A percentile compares a stretch with the other conserved stretches of the same genome.
Evolutionary conservation across 2,329 filamentous ascomycete species (phyloP).

Genomic region (Cladosporium austrohemisphaericum): DNA sequence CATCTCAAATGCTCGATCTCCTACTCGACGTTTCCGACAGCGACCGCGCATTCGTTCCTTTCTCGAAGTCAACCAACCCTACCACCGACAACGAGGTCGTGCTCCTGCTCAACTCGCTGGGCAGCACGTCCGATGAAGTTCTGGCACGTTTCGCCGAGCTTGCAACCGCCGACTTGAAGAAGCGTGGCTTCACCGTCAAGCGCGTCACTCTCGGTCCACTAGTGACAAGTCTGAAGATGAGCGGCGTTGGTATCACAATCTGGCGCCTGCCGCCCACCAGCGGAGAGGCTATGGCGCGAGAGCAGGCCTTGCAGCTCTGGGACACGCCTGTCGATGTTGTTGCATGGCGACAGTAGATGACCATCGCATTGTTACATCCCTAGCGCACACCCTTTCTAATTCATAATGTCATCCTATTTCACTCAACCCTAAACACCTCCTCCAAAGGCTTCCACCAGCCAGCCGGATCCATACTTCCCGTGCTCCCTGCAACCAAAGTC

Average conservation of each 20-base stretch:
- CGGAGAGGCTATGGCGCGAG: constrained; percentile 28
- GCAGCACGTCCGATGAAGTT: constrained; percentile 36
- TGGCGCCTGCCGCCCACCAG: constrained; percentile 33
- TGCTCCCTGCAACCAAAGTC: constrained; percentile 55
- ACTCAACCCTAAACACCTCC: constrained; percentile 64
- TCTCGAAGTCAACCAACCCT: constrained; percentile 30
- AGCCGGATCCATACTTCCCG: constrained; percentile 53
- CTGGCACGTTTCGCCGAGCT: constrained; percentile 35
- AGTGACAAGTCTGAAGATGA: constrained; percentile 38
- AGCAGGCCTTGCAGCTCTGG: constrained; percentile 33
- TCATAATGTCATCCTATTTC: neutral
- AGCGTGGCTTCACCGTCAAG: constrained; percentile 32
- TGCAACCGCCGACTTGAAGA: constrained; percentile 29
- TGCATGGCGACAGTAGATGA: constrained; percentile 34
- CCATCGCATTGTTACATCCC: neutral
- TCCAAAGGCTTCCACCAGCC: constrained; percentile 66
- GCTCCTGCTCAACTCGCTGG: constrained; percentile 34
- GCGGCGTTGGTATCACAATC: constrained; percentile 36
- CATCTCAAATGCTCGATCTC: constrained; percentile 35
- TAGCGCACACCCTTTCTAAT: neutral
- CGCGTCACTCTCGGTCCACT: constrained; percentile 34
- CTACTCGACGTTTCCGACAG: constrained; percentile 32
- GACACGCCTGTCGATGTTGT: constrained; percentile 34
- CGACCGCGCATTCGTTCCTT: constrained; percentile 36
- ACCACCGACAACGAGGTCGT: constrained; percentile 32